These are phyloP conservation scores for Epichloe sp. DNA, from an alignment of 2,329 filamentous ascomycete species.

Conservation along the genomic window DNA sequence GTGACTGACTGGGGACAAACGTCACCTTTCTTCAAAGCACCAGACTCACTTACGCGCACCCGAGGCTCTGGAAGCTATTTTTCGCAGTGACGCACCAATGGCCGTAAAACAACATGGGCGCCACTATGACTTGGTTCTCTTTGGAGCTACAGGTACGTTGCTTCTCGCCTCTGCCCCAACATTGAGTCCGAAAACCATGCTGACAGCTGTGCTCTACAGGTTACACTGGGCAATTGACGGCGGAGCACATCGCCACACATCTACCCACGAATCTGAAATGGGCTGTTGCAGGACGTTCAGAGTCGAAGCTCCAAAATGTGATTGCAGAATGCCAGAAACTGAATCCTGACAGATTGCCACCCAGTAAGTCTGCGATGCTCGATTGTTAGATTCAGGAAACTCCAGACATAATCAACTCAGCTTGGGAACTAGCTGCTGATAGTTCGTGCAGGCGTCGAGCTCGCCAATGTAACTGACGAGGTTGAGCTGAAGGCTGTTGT, in stretches of 20 bases:
- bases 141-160: constrained; percentile 41
- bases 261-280: constrained; percentile 70
- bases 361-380: constrained; percentile 37
- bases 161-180: constrained; percentile 4
- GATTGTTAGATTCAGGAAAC: background rate
- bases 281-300: constrained; percentile 78
- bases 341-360: constrained; percentile 56
- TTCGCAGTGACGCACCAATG: constrained; percentile 20
- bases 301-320: constrained; percentile 57
- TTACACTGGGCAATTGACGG: constrained; percentile 69
- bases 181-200: background rate
- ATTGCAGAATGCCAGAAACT: constrained; percentile 51
- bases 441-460: constrained; percentile 33
- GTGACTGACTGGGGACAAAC: background rate
- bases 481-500: constrained; percentile 34
- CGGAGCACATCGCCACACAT: constrained; percentile 58
- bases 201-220: constrained; percentile 32
- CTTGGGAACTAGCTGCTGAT: background rate
- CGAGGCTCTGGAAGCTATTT: background rate
- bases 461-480: constrained; percentile 33
- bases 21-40: background rate
- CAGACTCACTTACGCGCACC: background rate
- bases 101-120: constrained; percentile 35
- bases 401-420: background rate
- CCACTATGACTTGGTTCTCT: constrained; percentile 43